Evolutionary conservation across 2,329 filamentous ascomycete genomes (phyloP).

Genomic region (Rutstroemia sp.): DNA sequence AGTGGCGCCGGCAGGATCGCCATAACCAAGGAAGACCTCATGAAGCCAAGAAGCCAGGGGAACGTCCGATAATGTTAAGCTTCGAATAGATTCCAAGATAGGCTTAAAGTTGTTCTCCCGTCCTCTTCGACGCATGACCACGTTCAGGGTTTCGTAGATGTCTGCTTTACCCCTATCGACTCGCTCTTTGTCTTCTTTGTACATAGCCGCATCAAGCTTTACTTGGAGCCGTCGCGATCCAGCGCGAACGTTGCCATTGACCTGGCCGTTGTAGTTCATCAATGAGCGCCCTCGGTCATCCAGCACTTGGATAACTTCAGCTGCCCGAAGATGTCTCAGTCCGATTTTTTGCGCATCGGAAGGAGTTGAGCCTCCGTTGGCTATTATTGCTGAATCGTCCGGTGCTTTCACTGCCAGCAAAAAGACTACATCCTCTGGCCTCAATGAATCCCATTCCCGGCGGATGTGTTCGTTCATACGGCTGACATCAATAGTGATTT

Average conservation of each 20-base stretch:
- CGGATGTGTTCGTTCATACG: conserved; percentile 69
- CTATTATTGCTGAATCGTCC: conserved; percentile 39
- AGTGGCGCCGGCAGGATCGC: conserved; percentile 79
- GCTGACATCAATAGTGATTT: conserved; percentile 78
- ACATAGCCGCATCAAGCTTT: conserved; percentile 71
- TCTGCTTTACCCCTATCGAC: conserved; percentile 62
- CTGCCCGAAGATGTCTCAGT: conserved; percentile 66
- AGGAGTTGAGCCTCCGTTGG: conserved; percentile 45
- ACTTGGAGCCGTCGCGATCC: conserved; percentile 66
- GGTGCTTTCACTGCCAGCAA: conserved; percentile 67
- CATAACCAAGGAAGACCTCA: conserved; percentile 96
- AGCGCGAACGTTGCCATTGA: conserved; percentile 55
- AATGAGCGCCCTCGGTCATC: conserved; percentile 76
- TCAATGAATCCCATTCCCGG: conserved; percentile 83
- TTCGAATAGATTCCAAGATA: conserved; percentile 84
- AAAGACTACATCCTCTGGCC: conserved; percentile 84
- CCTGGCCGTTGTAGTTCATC: conserved; percentile 53
- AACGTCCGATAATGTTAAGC: conserved; percentile 75
- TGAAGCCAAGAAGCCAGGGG: conserved; percentile 87
- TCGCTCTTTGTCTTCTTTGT: conserved; percentile 66
- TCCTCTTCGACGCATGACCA: conserved; percentile 74
- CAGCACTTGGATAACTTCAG: conserved; percentile 77
- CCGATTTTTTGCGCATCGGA: conserved; percentile 55
- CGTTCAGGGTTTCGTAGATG: conserved; percentile 77
- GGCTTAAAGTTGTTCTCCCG: conserved; percentile 97